Evolutionary conservation across 225 moss, liverwort and hornwort genomes (phyloP).

Genomic region (Physcomitrium patens): DNA sequence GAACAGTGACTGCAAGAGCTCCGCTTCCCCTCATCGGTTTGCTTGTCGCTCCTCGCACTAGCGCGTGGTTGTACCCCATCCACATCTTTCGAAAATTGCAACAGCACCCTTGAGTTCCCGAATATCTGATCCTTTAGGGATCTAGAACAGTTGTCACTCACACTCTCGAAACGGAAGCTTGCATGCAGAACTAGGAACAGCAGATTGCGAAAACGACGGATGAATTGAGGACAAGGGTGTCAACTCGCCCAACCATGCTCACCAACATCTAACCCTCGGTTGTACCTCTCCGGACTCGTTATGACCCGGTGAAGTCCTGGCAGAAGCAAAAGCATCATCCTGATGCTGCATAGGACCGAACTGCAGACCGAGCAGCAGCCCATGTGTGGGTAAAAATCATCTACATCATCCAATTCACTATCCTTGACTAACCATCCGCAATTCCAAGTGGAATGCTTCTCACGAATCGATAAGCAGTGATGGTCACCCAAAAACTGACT

Average conservation of each 20-base stretch:
- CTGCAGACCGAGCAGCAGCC: too few relatives aligned
- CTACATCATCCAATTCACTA: not conserved
- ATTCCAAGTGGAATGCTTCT: too few relatives aligned
- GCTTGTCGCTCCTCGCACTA: slow-evolving; percentile 7
- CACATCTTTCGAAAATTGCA: not conserved
- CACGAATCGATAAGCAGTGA: too few relatives aligned
- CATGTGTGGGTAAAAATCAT: too few relatives aligned
- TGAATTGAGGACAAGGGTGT: not conserved
- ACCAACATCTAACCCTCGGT: not conserved
- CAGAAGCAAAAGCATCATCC: slow-evolving; percentile 19
- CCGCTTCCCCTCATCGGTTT: not conserved
- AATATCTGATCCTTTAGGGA: not conserved
- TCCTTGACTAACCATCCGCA: not conserved
- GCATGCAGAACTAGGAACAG: not conserved
- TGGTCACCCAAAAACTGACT: too few relatives aligned
- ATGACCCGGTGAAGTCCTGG: slow-evolving; percentile 2
- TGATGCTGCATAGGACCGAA: not conserved
- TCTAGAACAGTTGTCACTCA: too few relatives aligned
- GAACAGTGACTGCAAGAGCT: not conserved
- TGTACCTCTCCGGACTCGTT: not conserved
- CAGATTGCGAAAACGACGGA: not conserved
- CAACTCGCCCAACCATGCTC: slow-evolving; percentile 11
- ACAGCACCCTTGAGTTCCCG: not conserved
- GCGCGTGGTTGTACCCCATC: not conserved
- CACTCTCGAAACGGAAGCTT: too few relatives aligned